Evolutionary conservation across 139 green algal genomes (phyloP), one percentile per base, ranked within the genome.

Genomic region (Mesotaenium endlicherianum): DNA sequence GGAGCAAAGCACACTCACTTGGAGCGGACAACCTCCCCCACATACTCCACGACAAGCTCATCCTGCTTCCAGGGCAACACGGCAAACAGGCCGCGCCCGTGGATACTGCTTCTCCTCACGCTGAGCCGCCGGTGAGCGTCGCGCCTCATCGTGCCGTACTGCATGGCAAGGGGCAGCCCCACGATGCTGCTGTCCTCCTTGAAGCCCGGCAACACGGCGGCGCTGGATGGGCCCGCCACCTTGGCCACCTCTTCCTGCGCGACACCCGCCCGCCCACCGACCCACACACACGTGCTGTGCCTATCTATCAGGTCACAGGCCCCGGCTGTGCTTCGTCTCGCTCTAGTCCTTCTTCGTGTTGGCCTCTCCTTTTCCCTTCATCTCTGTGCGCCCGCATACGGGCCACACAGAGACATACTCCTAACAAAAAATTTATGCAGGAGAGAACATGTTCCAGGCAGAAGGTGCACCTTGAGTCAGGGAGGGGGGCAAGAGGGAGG

Each of bases 31-130:
- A 82, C 59, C n/a, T 83, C 75, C 39, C 75, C 75, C 26, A 83
- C 64, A 42, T 83, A 83, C 75, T 83, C 75, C 5, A 83, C 82
- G 39, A 83, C 75, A 6, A 83, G 17, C 64, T 83, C 75, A 6
- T 6, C 6, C 16, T 34, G 39, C 20, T 14, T 39, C 8, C 82
- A 82, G 6, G 58, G 55, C 8, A 30, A 80, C 26, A 67, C 8
- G 26, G 75, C 75, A 82, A 83, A 83, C 6, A 83, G 40, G 64
- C 75, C 75, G 6, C 58, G 55, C 39, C 75, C 75, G 40, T 83
- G 75, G 64, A 83, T 83, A 6, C 26, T 30, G 64, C 75, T 83
- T 16, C 17, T 16, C 5, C 75, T 16, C 64, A 83, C 75, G 20
- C 20, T 6, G 16, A 83, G 59, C 5, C 75, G 55, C 64, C 6